A percentile compares a stretch with the other conserved stretches of the same genome.
These are phyloP conservation scores for Purshia tridentata DNA, from an alignment of 306 rosid species.

Conservation along the genomic window DNA sequence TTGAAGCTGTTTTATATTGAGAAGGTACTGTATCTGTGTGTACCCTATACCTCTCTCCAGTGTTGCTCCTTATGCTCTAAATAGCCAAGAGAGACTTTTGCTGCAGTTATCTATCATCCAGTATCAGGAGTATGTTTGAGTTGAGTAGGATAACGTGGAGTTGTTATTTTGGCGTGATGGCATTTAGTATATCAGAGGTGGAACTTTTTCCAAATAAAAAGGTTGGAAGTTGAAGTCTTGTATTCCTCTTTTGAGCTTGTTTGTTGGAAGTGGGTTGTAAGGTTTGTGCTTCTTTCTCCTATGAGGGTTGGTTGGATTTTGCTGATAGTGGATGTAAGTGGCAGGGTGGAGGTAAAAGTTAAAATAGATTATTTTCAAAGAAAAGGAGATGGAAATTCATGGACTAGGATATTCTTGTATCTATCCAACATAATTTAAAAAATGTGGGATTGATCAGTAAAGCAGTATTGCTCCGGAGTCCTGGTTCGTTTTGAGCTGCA, in stretches of 20 bases:
- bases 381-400: constrained; percentile 20
- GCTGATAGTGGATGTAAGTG: constrained; percentile 21
- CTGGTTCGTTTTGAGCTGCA: constrained; percentile 30
- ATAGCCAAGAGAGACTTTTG: neutral
- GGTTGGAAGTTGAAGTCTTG: constrained; percentile 12
- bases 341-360: constrained; percentile 21
- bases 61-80: constrained; percentile 8
- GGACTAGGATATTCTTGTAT: constrained; percentile 10
- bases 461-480: constrained; percentile 17
- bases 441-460: neutral
- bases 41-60: neutral
- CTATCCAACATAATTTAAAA: constrained; percentile 8
- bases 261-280: constrained; percentile 23
- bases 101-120: neutral
- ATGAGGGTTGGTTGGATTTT: constrained; percentile 8
- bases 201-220: constrained; percentile 3
- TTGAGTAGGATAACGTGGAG: neutral
- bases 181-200: neutral
- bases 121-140: neutral
- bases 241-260: constrained; percentile 18
- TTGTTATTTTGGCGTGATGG: neutral
- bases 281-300: constrained; percentile 6
- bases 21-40: neutral
- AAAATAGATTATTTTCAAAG: constrained; percentile 14
- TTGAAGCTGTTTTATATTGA: neutral